Percentiles rank a stretch among this genome's conserved stretches.
Evolutionary conservation across 78 protist species (phyloP).

Genomic region (Paratrimastix pyriformis): DNA sequence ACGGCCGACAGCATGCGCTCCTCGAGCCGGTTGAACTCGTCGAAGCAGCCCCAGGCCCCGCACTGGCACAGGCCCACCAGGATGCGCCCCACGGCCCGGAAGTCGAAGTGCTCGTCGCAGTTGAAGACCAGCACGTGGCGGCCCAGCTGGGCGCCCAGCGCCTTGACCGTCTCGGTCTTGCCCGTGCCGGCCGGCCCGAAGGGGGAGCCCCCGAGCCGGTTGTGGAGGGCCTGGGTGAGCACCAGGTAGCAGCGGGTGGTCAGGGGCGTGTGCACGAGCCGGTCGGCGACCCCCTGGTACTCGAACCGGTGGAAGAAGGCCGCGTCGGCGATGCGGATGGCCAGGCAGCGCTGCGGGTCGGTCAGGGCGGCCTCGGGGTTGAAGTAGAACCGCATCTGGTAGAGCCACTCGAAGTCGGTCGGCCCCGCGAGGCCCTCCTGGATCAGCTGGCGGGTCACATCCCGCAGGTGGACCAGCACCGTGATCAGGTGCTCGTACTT

Average conservation of each 20-base stretch:
- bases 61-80: conserved; percentile 89
- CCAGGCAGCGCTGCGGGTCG: conserved; percentile 32
- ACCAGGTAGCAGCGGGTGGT: conserved; percentile 72
- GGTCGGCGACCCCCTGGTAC: conserved; percentile 88
- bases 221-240: conserved; percentile 78
- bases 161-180: conserved; percentile 93
- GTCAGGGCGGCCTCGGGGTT: conserved; percentile 25
- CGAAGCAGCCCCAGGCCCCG: conserved; percentile 99
- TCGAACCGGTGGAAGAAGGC: conserved; percentile 78
- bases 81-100: conserved; percentile 89
- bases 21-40: conserved; percentile 95
- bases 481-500: conserved; percentile 82
- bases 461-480: conserved; percentile 86
- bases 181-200: conserved; percentile 98
- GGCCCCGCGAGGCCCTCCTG: background rate
- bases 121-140: conserved; percentile 83
- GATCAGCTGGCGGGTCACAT: conserved; percentile 53
- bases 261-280: conserved; percentile 88
- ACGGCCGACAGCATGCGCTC: conserved; percentile 96
- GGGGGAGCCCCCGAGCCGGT: conserved; percentile 89
- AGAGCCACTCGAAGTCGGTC: conserved; percentile 77
- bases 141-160: conserved; percentile 80
- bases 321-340: conserved; percentile 77
- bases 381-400: conserved; percentile 75
- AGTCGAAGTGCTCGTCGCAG: conserved; percentile 94